Conservation (phyloP, 495 filamentous ascomycete genomes). For the Glonium stellatum region DNA sequence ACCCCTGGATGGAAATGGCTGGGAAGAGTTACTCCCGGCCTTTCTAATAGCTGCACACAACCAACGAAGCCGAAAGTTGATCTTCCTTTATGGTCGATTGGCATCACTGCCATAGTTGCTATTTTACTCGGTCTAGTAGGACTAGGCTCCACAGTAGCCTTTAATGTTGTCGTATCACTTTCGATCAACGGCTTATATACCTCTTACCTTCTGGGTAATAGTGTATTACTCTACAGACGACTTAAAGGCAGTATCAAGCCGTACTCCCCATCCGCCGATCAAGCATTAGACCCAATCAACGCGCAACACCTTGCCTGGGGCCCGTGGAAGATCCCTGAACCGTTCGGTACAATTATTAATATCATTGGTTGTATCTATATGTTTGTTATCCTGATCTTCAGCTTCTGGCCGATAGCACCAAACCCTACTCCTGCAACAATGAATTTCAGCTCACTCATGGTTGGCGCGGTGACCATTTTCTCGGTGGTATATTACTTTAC, state of each 20-base stretch:
- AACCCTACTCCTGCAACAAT: background rate
- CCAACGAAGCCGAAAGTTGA: no score
- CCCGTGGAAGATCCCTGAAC: background rate
- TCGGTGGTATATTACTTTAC: conserved; percentile 9
- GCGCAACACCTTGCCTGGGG: conserved; percentile 1
- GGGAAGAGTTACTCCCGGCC: background rate
- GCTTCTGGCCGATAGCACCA: conserved; percentile 4
- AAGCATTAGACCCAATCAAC: conserved; percentile 1
- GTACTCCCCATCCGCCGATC: background rate
- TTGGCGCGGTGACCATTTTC: conserved; percentile 6
- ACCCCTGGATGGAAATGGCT: conserved; percentile 11
- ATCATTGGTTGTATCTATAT: conserved; percentile 4
- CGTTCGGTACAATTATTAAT: conserved; percentile 1
- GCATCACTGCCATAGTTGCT: conserved; percentile 27
- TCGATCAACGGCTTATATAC: conserved; percentile 9
- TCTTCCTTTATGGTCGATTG: conserved; percentile 1
- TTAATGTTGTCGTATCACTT: conserved; percentile 48
- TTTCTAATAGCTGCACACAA: background rate
- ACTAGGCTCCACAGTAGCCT: conserved; percentile 48
- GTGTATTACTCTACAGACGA: conserved; percentile 1
- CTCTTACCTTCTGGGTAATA: conserved; percentile 8
- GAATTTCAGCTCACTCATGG: conserved; percentile 11
- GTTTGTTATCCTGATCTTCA: conserved; percentile 6
- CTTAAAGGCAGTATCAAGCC: conserved; percentile 7
- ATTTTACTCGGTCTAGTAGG: conserved; percentile 52